These are phyloP conservation scores for Pleurotus salmoneostramineus DNA, from an alignment of 768 basidiomycete species.

Conservation along the genomic window DNA sequence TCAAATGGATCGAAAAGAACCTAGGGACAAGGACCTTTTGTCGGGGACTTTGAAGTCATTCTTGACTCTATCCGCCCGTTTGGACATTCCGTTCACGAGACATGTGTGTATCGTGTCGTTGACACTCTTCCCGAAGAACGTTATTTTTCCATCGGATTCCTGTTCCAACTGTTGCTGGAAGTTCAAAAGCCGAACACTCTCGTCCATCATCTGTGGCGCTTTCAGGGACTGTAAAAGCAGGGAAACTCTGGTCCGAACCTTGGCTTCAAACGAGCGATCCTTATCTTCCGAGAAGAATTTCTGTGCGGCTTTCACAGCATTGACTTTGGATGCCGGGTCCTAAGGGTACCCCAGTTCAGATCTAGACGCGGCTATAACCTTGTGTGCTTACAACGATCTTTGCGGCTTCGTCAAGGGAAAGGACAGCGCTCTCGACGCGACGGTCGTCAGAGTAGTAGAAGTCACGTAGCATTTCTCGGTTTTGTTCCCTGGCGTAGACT, in stretches of 20 bases:
- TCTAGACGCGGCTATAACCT: neutral
- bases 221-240: neutral
- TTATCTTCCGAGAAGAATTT: constrained; percentile 97
- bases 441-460: constrained; percentile 98
- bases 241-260: constrained; percentile 42
- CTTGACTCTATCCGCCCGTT: constrained; percentile 86
- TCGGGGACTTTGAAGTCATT: constrained; percentile 93
- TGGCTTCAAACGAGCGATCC: constrained; percentile 86
- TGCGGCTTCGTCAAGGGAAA: constrained; percentile 81
- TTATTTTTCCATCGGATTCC: constrained; percentile 73
- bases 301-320: constrained; percentile 75
- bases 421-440: constrained; percentile 86
- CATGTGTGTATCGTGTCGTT: constrained; percentile 84
- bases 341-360: constrained; percentile 23
- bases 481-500: constrained; percentile 88
- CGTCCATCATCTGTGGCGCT: constrained; percentile 79
- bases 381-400: constrained; percentile 47
- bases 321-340: constrained; percentile 72
- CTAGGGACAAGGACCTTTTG: constrained; percentile 61
- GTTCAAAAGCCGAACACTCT: constrained; percentile 68
- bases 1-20: neutral
- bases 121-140: constrained; percentile 80
- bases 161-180: constrained; percentile 87
- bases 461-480: constrained; percentile 88
- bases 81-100: constrained; percentile 73